Percentiles rank a stretch among this genome's conserved stretches.
Conservation (phyloP, 208 protist species). For the Trypanosoma mega region DNA sequence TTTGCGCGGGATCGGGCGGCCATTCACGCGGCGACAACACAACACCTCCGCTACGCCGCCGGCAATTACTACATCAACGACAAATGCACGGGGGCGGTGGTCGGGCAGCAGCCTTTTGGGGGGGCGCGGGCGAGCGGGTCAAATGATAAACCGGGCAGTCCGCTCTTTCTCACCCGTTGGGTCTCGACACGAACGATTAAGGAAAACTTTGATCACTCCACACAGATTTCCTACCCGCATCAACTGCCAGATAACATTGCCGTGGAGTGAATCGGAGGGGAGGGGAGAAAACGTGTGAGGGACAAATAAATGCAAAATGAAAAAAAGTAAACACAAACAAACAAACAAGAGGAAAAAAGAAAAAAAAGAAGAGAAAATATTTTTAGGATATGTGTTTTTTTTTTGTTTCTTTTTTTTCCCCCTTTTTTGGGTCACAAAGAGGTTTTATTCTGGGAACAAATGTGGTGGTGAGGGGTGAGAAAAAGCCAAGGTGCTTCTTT, state of each 20-base stretch:
- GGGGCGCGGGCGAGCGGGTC: constrained; percentile 91
- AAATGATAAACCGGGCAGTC: constrained; percentile 96
- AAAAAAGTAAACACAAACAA: neutral
- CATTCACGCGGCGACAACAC: constrained; percentile 54
- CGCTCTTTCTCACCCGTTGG: constrained; percentile 90
- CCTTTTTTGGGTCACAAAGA: no score
- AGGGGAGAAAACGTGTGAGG: neutral
- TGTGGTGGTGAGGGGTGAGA: no score
- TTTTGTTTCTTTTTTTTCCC: no score
- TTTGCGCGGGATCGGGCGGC: constrained; percentile 85
- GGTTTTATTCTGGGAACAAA: no score
- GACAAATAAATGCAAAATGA: constrained; percentile 1
- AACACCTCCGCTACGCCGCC: constrained; percentile 74
- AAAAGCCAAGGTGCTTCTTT: no score
- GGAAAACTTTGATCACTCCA: constrained; percentile 92
- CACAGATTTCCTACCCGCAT: constrained; percentile 91
- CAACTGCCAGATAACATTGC: constrained; percentile 62
- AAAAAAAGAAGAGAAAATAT: neutral
- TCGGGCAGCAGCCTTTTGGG: constrained; percentile 98
- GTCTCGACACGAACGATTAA: constrained; percentile 94
- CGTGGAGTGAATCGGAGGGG: neutral
- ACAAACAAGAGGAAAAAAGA: neutral
- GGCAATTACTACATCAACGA: constrained; percentile 99
- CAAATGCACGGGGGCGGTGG: constrained; percentile 97
- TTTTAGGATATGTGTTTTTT: no score